phyloP scores from a whole-genome alignment of 495 filamentous ascomycete genomes.

The Mytilinidion resinicola region DNA sequence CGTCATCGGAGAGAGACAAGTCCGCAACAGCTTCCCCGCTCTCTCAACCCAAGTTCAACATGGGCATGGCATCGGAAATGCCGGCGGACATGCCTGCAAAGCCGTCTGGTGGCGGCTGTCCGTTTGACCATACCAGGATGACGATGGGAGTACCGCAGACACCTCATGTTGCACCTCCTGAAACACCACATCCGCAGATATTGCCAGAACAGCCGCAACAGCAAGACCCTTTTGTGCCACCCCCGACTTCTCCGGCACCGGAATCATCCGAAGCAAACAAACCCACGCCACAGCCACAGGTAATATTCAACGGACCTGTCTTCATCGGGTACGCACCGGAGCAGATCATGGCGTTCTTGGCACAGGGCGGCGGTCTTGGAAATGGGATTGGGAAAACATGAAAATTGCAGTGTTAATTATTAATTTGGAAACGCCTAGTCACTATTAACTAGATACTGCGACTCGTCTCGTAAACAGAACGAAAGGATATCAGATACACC shows the following conservation, averaged over 20 bases:
- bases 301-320: slow-evolving; percentile 80
- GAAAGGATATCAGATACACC: too few relatives aligned
- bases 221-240: neutral
- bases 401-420: too few relatives aligned
- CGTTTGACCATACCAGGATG: slow-evolving; percentile 16
- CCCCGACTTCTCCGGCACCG: neutral
- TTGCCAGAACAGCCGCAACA: neutral
- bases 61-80: neutral
- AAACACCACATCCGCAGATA: neutral
- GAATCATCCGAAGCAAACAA: neutral
- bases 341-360: slow-evolving; percentile 64
- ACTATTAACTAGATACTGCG: too few relatives aligned
- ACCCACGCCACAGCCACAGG: slow-evolving; percentile 41
- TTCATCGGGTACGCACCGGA: slow-evolving; percentile 84
- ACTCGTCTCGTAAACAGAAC: too few relatives aligned
- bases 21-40: slow-evolving; percentile 26
- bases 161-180: neutral
- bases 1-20: slow-evolving; percentile 8
- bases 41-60: slow-evolving; percentile 1
- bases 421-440: too few relatives aligned
- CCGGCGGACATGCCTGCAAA: slow-evolving; percentile 10
- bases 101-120: slow-evolving; percentile 9
- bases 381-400: too few relatives aligned
- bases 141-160: neutral
- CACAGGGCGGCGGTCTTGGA: slow-evolving; percentile 35